Conservation (phyloP, 345 rosid species). For the Eucalyptus decipiens region DNA sequence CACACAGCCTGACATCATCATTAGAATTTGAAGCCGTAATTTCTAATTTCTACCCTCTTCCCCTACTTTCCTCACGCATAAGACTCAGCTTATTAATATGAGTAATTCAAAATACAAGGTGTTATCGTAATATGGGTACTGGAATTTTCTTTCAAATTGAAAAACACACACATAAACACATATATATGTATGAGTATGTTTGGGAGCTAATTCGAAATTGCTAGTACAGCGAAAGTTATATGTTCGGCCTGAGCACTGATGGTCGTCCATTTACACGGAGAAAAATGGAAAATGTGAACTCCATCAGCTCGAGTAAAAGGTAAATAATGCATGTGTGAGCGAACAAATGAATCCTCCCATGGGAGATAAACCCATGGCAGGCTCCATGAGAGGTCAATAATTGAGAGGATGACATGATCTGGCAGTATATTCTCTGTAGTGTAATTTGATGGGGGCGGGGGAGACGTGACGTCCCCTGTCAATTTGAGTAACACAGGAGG, state of each 20-base stretch:
- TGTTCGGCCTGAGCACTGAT: neutral
- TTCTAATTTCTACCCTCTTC: neutral
- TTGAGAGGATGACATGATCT: neutral
- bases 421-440: neutral
- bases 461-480: neutral
- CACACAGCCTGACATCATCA: neutral
- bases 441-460: neutral
- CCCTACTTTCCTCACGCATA: neutral
- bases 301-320: neutral
- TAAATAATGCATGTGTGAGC: neutral
- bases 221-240: neutral
- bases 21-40: neutral
- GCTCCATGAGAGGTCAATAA: neutral
- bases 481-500: neutral
- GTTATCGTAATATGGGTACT: neutral
- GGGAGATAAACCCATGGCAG: neutral
- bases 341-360: neutral
- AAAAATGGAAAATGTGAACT: neutral
- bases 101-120: neutral
- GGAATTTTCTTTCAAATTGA: neutral
- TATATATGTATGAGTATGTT: neutral
- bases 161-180: neutral
- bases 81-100: neutral
- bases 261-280: neutral
- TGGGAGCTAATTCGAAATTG: neutral